A percentile compares a stretch with the other conserved stretches of the same genome.
Evolutionary conservation across 352 stramenopile species (phyloP).

Genomic region (Phytophthora aleatoria): DNA sequence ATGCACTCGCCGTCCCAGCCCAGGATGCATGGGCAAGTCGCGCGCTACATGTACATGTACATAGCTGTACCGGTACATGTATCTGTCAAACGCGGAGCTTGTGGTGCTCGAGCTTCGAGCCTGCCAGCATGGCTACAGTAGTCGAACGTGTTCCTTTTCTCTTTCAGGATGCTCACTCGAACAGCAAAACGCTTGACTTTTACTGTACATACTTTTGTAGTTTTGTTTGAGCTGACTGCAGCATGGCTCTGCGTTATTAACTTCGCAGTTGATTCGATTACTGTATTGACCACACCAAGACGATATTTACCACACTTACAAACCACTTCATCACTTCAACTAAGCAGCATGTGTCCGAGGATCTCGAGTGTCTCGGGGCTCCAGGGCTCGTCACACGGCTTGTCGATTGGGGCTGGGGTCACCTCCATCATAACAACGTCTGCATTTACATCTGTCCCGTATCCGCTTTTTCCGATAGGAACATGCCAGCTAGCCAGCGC

Average conservation of each 20-base stretch:
- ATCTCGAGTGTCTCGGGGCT: slow-evolving; percentile 43
- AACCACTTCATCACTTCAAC: slow-evolving; percentile 18
- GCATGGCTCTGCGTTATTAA: neutral
- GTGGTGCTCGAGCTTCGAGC: slow-evolving; percentile 1
- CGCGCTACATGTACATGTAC: too few species aligned
- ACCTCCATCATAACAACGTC: slow-evolving; percentile 9
- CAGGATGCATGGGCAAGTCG: slow-evolving; percentile 3
- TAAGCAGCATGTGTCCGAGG: slow-evolving; percentile 39
- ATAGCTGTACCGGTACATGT: too few species aligned
- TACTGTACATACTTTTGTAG: slow-evolving; percentile 1
- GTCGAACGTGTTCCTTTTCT: slow-evolving; percentile 1
- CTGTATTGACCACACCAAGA: slow-evolving; percentile 18
- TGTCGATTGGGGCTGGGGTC: slow-evolving; percentile 28
- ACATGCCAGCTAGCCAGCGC: slow-evolving; percentile 9
- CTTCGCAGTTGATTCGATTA: slow-evolving; percentile 6
- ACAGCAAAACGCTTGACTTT: slow-evolving; percentile 27
- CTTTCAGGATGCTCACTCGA: slow-evolving; percentile 23
- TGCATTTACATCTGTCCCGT: slow-evolving; percentile 8
- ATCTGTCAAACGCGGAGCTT: slow-evolving; percentile 4
- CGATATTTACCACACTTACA: slow-evolving; percentile 1
- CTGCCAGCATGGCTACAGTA: neutral
- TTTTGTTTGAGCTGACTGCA: slow-evolving; percentile 10
- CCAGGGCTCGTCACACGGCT: slow-evolving; percentile 34
- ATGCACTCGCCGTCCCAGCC: slow-evolving; percentile 7
- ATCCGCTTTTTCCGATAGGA: slow-evolving; percentile 18